Percentiles rank a stretch among this genome's conserved stretches.
phyloP scores from a whole-genome alignment of 2,329 filamentous ascomycete species.

The Ceratocystis eucalypticola region DNA sequence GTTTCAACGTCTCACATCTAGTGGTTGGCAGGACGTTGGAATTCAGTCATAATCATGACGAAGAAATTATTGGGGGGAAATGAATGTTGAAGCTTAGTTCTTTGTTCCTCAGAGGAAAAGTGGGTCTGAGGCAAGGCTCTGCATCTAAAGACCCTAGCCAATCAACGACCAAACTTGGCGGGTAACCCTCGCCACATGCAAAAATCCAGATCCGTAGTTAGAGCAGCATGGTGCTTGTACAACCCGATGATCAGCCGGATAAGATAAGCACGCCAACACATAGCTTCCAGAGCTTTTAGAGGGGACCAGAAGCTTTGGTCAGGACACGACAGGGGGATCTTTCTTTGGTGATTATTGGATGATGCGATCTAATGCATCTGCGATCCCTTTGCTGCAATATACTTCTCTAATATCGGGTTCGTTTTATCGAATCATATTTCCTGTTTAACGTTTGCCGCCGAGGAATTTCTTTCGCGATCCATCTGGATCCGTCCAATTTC shows the following conservation, averaged over 20 bases:
- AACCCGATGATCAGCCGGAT: slow-evolving; percentile 8
- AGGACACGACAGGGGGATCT: not conserved
- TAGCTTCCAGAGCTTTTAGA: not conserved
- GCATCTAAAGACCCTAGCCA: not conserved
- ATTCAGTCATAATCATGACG: not conserved
- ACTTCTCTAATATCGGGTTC: not conserved
- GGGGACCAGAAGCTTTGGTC: not conserved
- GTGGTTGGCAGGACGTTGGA: not conserved
- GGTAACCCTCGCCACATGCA: not conserved
- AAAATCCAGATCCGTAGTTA: too few relatives aligned
- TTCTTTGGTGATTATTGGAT: not conserved
- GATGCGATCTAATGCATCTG: slow-evolving; percentile 4
- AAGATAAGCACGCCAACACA: slow-evolving; percentile 7
- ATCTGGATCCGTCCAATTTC: too few relatives aligned
- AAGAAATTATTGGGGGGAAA: not conserved
- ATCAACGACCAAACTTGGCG: not conserved
- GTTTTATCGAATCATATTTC: not conserved
- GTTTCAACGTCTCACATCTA: not conserved
- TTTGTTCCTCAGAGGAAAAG: not conserved
- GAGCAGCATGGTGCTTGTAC: not conserved
- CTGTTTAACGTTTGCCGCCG: too few relatives aligned
- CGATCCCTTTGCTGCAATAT: not conserved
- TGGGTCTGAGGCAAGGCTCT: not conserved
- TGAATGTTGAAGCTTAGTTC: not conserved
- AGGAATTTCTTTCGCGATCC: too few relatives aligned